Conservation (phyloP, 352 stramenopile genomes). For the Pythium monospermum region DNA sequence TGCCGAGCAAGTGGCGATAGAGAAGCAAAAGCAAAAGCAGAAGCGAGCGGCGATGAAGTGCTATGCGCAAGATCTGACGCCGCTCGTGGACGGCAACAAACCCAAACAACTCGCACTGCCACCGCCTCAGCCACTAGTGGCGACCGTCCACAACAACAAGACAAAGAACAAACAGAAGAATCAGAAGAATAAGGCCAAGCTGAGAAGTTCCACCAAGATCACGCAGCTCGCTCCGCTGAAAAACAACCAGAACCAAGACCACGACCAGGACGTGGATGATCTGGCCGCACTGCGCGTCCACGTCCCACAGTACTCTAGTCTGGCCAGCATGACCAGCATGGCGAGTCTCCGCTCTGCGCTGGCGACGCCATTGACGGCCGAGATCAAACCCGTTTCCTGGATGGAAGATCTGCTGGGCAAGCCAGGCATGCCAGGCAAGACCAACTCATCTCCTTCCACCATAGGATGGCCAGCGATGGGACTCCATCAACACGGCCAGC, state of each 20-base stretch:
- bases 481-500: no score
- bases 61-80: slow-evolving; percentile 63
- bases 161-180: not conserved
- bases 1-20: slow-evolving; percentile 7
- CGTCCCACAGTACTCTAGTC: slow-evolving; percentile 11
- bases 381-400: slow-evolving; percentile 62
- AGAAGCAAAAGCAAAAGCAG: slow-evolving; percentile 29
- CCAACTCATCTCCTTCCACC: not conserved
- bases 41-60: slow-evolving; percentile 33
- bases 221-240: slow-evolving; percentile 1
- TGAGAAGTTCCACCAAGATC: slow-evolving; percentile 3
- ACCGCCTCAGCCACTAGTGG: slow-evolving; percentile 13
- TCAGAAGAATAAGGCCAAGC: not conserved
- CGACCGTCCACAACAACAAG: no score
- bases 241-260: slow-evolving; percentile 1
- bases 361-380: slow-evolving; percentile 37
- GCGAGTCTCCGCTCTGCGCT: not conserved
- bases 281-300: slow-evolving; percentile 25
- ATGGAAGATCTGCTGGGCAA: slow-evolving; percentile 36
- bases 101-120: slow-evolving; percentile 38
- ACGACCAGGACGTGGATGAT: slow-evolving; percentile 10
- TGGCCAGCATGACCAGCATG: not conserved
- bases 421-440: no score
- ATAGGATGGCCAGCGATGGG: no score
- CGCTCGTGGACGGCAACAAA: slow-evolving; percentile 43